Conservation (phyloP, 768 basidiomycete genomes). For the Russula brevipes region DNA sequence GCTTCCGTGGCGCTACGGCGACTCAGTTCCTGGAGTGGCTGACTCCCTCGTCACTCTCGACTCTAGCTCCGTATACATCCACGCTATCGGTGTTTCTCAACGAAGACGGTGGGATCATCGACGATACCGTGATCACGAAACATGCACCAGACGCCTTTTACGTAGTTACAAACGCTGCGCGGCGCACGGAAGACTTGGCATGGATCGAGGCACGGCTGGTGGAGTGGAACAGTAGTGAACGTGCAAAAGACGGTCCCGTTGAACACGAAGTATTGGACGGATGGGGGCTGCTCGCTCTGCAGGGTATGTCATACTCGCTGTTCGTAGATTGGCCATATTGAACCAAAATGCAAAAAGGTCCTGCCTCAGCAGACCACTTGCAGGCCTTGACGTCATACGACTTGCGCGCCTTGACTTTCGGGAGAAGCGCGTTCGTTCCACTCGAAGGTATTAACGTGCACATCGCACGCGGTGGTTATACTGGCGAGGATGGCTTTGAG, state of each 20-base stretch:
- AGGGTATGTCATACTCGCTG: constrained; percentile 48
- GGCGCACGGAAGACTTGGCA: constrained; percentile 72
- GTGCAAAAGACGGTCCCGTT: constrained; percentile 52
- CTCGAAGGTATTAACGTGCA: constrained; percentile 78
- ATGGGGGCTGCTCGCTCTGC: constrained; percentile 87
- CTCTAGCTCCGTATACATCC: constrained; percentile 66
- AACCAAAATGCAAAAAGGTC: constrained; percentile 44
- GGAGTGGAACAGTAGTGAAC: constrained; percentile 70
- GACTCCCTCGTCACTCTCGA: constrained; percentile 73
- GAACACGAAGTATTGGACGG: constrained; percentile 75
- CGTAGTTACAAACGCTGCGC: constrained; percentile 93
- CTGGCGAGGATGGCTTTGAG: constrained; percentile 98
- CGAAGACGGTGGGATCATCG: constrained; percentile 87
- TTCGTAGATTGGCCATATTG: neutral
- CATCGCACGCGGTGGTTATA: constrained; percentile 92
- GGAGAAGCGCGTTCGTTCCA: constrained; percentile 73
- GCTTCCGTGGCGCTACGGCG: constrained; percentile 75
- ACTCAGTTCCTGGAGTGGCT: constrained; percentile 84
- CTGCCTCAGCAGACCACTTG: constrained; percentile 73
- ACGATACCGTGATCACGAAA: constrained; percentile 90
- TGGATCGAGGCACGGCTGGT: constrained; percentile 67
- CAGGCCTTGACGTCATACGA: constrained; percentile 74
- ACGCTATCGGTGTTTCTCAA: constrained; percentile 89
- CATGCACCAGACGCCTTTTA: constrained; percentile 79
- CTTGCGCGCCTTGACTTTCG: constrained; percentile 72